These are phyloP conservation scores for Fraxinus anomala DNA, from an alignment of 257 asterid species.

Conservation along the genomic window DNA sequence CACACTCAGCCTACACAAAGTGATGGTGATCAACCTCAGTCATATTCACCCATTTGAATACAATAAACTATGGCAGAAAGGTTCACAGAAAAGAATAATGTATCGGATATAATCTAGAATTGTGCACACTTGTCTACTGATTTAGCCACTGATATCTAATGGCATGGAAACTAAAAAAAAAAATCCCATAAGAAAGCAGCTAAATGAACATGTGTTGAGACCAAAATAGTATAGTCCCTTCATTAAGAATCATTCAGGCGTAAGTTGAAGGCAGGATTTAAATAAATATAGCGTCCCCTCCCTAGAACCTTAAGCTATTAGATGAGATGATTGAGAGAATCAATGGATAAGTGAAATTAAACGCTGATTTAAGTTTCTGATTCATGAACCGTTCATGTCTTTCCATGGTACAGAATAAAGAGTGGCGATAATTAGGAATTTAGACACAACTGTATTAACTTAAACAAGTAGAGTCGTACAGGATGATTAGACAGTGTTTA, in stretches of 20 bases:
- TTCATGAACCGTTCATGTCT: background rate
- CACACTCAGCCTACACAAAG: slow-evolving; percentile 40
- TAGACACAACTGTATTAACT: too few species aligned
- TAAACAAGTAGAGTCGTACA: background rate
- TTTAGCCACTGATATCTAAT: background rate
- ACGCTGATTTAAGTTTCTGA: background rate
- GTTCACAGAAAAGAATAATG: background rate
- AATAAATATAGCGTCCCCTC: background rate
- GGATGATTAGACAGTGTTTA: background rate
- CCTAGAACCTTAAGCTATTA: background rate
- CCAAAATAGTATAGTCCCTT: background rate
- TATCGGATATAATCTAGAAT: background rate
- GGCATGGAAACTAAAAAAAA: background rate
- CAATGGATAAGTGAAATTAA: background rate
- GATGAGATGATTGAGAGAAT: background rate
- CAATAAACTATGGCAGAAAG: background rate
- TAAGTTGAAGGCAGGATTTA: background rate
- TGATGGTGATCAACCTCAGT: slow-evolving; percentile 34
- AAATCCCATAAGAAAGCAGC: background rate
- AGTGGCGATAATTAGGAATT: background rate
- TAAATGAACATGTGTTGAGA: background rate
- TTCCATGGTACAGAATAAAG: background rate
- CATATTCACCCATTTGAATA: slow-evolving; percentile 26
- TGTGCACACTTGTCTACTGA: background rate
- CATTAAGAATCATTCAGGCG: background rate